Percentiles rank a stretch among this genome's conserved stretches.
Conservation (phyloP, 768 basidiomycete species). For the Lentinula guzmanii region DNA sequence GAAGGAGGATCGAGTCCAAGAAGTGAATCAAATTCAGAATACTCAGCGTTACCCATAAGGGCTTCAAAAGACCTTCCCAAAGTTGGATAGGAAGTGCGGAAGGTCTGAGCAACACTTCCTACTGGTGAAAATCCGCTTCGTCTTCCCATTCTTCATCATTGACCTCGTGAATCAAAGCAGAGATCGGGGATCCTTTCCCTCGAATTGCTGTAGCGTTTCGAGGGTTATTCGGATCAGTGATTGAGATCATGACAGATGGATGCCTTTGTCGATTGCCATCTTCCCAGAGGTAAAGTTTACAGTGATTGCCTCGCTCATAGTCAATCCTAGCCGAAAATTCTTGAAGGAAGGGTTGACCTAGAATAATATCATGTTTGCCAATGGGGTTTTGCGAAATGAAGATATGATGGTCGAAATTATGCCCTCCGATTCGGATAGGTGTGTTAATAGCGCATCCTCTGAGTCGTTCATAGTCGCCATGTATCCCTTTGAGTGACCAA, state of each 20-base stretch:
- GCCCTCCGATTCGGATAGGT: conserved; percentile 9
- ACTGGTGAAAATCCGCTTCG: too few relatives aligned
- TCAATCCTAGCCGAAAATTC: conserved; percentile 6
- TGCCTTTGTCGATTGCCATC: neutral
- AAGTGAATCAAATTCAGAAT: neutral
- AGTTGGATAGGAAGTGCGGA: neutral
- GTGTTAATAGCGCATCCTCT: conserved; percentile 14
- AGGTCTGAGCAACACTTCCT: neutral
- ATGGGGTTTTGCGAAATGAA: conserved; percentile 11
- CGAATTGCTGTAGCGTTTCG: neutral
- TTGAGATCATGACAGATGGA: neutral
- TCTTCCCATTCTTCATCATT: neutral
- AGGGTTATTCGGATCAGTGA: neutral
- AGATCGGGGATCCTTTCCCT: too few relatives aligned
- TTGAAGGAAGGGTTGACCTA: conserved; percentile 14
- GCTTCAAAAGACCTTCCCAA: conserved; percentile 12
- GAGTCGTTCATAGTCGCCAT: conserved; percentile 10
- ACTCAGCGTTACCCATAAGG: conserved; percentile 4
- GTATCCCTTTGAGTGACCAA: conserved; percentile 21
- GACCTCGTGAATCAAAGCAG: too few relatives aligned
- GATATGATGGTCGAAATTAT: conserved; percentile 20
- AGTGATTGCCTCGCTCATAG: neutral
- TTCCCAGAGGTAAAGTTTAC: conserved; percentile 1
- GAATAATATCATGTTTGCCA: conserved; percentile 9
- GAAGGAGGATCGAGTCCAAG: neutral